Conservation (phyloP, 2,329 filamentous ascomycete genomes). For the Alternaria novae-zelandiae region DNA sequence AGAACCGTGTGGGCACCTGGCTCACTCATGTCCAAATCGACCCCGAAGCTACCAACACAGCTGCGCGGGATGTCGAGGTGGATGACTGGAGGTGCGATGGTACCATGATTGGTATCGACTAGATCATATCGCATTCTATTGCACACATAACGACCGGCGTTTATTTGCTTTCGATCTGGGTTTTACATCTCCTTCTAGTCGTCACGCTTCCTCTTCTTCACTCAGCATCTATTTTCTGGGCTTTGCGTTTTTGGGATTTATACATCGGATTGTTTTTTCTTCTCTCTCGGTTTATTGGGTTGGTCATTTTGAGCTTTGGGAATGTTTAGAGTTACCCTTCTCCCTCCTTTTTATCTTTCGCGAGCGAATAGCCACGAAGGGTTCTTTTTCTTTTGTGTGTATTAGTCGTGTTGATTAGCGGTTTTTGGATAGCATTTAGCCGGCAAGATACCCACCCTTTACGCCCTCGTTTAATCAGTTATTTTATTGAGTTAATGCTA, state of each 20-base stretch:
- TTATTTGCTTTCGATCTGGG: background rate
- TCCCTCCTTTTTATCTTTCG: background rate
- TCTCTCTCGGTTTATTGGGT: background rate
- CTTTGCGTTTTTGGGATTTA: background rate
- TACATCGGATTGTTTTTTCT: background rate
- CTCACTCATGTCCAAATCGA: conserved; percentile 46
- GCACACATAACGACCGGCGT: conserved; percentile 11
- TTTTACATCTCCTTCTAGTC: background rate
- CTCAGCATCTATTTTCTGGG: background rate
- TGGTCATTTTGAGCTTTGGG: background rate
- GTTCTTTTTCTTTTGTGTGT: conserved; percentile 5
- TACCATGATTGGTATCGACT: conserved; percentile 45
- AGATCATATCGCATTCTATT: conserved; percentile 7
- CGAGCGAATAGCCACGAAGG: background rate
- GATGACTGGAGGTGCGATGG: conserved; percentile 46
- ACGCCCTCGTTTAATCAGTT: conserved; percentile 9
- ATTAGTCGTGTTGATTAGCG: conserved; percentile 10
- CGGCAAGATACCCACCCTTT: conserved; percentile 18
- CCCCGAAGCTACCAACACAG: conserved; percentile 43
- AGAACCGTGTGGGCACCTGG: conserved; percentile 49
- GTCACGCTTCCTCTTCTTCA: background rate
- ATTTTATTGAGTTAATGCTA: background rate
- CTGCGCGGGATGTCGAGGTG: conserved; percentile 40
- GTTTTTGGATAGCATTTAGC: conserved; percentile 20
- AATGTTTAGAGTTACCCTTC: conserved; percentile 4